Conservation (phyloP, 1,284 basidiomycete species). For the Microbotryum violaceum region DNA sequence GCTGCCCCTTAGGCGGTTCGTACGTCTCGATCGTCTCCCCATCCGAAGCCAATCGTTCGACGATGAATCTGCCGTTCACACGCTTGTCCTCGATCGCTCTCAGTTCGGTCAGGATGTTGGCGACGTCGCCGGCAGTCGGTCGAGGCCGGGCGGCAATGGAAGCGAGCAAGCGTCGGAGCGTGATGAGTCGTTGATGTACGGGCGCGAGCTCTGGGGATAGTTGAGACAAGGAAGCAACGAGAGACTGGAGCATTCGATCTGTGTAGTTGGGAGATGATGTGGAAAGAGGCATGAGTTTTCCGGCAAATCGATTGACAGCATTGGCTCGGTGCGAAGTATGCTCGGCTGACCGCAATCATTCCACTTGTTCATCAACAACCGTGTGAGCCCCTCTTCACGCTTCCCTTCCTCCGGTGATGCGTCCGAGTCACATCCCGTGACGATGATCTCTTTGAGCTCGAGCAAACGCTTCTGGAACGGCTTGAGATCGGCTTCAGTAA, state of each 20-base stretch:
- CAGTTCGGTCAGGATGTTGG: conserved; percentile 83
- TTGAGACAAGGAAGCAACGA: conserved; percentile 75
- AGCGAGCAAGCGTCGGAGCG: conserved; percentile 78
- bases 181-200: conserved; percentile 80
- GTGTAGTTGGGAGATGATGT: not conserved
- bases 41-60: conserved; percentile 1
- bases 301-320: not conserved
- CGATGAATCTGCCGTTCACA: conserved; percentile 51
- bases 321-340: conserved; percentile 4
- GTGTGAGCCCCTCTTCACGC: conserved; percentile 59
- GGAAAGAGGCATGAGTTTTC: conserved; percentile 1
- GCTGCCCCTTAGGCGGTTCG: conserved; percentile 33
- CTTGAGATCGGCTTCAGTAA: conserved; percentile 77
- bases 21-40: conserved; percentile 7
- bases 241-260: conserved; percentile 68
- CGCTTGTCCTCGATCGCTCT: conserved; percentile 84
- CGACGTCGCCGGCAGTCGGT: conserved; percentile 75
- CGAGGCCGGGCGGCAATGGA: conserved; percentile 80
- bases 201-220: conserved; percentile 80
- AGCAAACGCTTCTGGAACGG: conserved; percentile 73
- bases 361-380: conserved; percentile 80
- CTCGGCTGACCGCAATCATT: conserved; percentile 76
- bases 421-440: conserved; percentile 10
- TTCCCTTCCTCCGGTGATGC: conserved; percentile 57
- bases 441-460: conserved; percentile 70